phyloP scores from a whole-genome alignment of 2,329 filamentous ascomycete genomes.

The Fusarium sp. region DNA sequence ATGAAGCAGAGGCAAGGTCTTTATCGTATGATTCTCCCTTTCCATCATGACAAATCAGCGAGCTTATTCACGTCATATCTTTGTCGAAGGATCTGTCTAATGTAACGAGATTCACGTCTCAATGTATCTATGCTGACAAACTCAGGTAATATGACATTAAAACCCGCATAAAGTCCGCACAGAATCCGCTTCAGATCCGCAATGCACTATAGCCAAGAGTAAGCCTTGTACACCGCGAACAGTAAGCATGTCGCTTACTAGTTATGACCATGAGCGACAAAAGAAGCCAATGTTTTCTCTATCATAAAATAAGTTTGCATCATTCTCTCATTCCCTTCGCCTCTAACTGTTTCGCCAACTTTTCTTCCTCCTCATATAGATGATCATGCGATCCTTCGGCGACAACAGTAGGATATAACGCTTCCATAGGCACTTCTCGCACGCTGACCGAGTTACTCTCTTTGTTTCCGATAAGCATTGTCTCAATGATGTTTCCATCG shows the following conservation, averaged over 20 bases:
- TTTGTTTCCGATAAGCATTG: constrained; percentile 7
- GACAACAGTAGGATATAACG: constrained; percentile 2
- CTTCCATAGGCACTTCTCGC: not conserved
- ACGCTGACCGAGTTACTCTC: constrained; percentile 8
- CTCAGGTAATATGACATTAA: too few relatives aligned
- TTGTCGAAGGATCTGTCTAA: not conserved
- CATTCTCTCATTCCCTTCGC: not conserved
- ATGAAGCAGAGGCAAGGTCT: not conserved
- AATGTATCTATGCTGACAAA: not conserved
- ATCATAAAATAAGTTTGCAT: accelerated
- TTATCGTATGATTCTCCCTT: not conserved
- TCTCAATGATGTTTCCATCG: constrained; percentile 30
- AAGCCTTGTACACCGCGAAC: not conserved
- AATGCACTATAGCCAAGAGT: not conserved
- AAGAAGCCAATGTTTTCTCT: accelerated
- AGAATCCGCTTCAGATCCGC: not conserved
- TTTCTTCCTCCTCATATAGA: not conserved
- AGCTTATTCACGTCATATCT: accelerated
- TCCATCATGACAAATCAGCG: not conserved
- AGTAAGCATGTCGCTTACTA: not conserved
- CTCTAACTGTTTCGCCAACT: not conserved
- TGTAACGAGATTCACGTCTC: not conserved
- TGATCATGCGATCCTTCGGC: not conserved
- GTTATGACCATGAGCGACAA: accelerated
- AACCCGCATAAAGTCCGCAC: not conserved